These are phyloP conservation scores for Dentipellis fragilis DNA, from an alignment of 768 basidiomycete species.

Conservation along the genomic window DNA sequence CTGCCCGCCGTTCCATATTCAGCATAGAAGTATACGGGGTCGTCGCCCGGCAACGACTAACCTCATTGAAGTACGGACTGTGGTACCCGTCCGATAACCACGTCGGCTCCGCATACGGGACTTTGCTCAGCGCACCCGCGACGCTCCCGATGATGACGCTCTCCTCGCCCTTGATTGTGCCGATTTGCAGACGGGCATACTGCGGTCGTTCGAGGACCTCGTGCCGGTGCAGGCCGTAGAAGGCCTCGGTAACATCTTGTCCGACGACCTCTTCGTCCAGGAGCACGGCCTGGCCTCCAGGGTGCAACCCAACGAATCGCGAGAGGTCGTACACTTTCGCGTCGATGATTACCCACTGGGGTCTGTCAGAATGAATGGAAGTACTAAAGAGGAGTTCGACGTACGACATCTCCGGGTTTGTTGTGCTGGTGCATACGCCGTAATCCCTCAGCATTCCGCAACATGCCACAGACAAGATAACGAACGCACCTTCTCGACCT, in stretches of 20 bases:
- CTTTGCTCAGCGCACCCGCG: slow-evolving; percentile 51
- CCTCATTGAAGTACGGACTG: slow-evolving; percentile 71
- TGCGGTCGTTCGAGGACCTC: slow-evolving; percentile 72
- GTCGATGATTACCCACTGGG: slow-evolving; percentile 77
- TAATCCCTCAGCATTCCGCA: background rate
- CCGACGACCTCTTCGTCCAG: slow-evolving; percentile 73
- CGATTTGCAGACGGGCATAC: slow-evolving; percentile 62
- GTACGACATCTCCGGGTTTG: slow-evolving; percentile 62
- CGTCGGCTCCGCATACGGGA: slow-evolving; percentile 85
- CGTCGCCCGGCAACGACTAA: slow-evolving; percentile 19
- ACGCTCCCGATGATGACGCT: slow-evolving; percentile 38
- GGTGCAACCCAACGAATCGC: slow-evolving; percentile 73
- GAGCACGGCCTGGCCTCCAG: slow-evolving; percentile 74
- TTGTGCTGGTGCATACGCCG: slow-evolving; percentile 50
- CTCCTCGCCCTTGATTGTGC: slow-evolving; percentile 51
- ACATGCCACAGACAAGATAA: background rate
- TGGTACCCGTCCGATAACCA: slow-evolving; percentile 68
- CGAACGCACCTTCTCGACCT: slow-evolving; percentile 31
- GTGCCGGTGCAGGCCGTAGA: slow-evolving; percentile 78
- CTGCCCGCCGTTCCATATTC: slow-evolving; percentile 22
- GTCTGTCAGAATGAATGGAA: background rate
- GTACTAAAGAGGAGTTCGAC: slow-evolving; percentile 14
- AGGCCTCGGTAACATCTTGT: slow-evolving; percentile 77
- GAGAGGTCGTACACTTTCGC: slow-evolving; percentile 77
- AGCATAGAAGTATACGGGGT: background rate